phyloP scores from a whole-genome alignment of 2,329 filamentous ascomycete species.

The Arthrobotrys conoides region DNA sequence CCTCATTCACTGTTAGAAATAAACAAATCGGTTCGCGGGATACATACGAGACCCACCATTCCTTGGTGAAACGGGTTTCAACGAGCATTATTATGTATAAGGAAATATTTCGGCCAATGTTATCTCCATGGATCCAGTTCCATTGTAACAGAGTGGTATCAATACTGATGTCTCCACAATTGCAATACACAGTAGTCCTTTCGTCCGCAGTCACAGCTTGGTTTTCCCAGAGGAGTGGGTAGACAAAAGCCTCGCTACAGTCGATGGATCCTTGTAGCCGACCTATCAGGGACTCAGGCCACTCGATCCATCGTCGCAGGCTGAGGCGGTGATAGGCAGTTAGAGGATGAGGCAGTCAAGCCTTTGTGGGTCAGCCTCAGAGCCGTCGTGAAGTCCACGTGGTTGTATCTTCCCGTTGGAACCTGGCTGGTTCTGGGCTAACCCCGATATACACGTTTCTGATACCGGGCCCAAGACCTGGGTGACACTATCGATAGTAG shows the following conservation, averaged over 20 bases:
- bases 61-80: conserved; percentile 62
- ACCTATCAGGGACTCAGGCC: conserved; percentile 57
- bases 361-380: conserved; percentile 48
- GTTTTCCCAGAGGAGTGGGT: conserved; percentile 52
- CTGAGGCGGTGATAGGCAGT: conserved; percentile 49
- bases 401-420: conserved; percentile 57
- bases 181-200: conserved; percentile 30
- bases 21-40: conserved; percentile 52
- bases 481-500: neutral
- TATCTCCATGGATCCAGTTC: neutral
- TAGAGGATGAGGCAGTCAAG: conserved; percentile 31
- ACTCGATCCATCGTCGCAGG: conserved; percentile 42
- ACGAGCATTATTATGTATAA: too few species aligned
- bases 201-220: conserved; percentile 57
- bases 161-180: conserved; percentile 18
- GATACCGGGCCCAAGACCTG: conserved; percentile 32
- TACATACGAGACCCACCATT: conserved; percentile 48
- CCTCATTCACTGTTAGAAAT: conserved; percentile 27
- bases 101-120: conserved; percentile 6
- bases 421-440: conserved; percentile 47
- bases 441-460: conserved; percentile 34
- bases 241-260: conserved; percentile 51
- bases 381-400: conserved; percentile 55
- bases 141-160: conserved; percentile 19
- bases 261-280: conserved; percentile 47